phyloP scores from a whole-genome alignment of 768 basidiomycete species.

The Lactarius akahatsu region DNA sequence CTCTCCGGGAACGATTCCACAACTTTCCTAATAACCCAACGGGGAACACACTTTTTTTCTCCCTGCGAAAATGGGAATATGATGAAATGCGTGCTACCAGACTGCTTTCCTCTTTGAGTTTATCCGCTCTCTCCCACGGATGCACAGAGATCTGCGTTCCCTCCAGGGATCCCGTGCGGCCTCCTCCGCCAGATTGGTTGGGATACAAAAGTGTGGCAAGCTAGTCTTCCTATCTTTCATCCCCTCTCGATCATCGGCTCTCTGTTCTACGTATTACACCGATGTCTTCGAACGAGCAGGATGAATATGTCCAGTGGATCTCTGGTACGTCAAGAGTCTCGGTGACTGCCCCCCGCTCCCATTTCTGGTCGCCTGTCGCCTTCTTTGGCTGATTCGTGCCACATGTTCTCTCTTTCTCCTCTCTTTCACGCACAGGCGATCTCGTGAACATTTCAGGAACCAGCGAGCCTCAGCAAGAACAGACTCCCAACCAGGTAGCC shows the following conservation, averaged over 20 bases:
- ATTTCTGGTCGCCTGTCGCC: not conserved
- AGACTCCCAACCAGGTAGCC: not conserved
- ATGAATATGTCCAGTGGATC: not conserved
- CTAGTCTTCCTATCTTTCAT: not conserved
- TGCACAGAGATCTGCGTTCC: not conserved
- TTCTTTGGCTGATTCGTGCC: not conserved
- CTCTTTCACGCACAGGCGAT: too few species aligned
- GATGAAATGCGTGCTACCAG: accelerated
- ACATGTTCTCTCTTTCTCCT: not conserved
- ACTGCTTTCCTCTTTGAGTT: not conserved
- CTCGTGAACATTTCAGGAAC: accelerated
- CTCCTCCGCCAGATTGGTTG: not conserved
- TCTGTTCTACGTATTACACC: accelerated
- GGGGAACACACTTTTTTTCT: not conserved
- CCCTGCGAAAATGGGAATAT: too few species aligned
- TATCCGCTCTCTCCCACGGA: not conserved
- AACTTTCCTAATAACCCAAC: not conserved
- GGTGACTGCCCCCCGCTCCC: not conserved
- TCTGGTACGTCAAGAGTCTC: not conserved
- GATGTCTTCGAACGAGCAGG: not conserved
- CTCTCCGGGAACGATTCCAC: not conserved
- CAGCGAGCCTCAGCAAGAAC: accelerated
- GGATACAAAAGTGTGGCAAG: not conserved
- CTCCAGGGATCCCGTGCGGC: not conserved
- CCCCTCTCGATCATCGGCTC: not conserved